phyloP scores from a whole-genome alignment of 2,329 filamentous ascomycete species.

The Epichloe glyceriae region DNA sequence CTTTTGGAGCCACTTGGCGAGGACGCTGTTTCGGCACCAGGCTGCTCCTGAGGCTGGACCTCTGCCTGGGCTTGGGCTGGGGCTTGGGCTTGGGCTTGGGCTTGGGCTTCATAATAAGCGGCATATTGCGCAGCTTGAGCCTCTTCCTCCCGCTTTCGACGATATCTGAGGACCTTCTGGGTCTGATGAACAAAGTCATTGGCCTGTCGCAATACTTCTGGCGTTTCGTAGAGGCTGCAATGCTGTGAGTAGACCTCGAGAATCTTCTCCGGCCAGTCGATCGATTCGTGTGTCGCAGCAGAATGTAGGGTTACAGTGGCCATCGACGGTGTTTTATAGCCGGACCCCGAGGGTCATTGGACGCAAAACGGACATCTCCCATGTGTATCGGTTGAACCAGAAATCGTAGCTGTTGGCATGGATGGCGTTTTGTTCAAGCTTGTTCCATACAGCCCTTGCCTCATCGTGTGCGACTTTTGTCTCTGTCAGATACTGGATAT shows the following conservation, averaged over 20 bases:
- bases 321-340: conserved; percentile 45
- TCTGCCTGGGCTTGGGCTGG: conserved; percentile 1
- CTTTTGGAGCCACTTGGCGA: conserved; percentile 47
- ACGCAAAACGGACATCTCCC: conserved; percentile 62
- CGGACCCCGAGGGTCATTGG: conserved; percentile 32
- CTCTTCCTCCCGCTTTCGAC: conserved; percentile 52
- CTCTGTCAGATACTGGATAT: conserved; percentile 83
- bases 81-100: conserved; percentile 10
- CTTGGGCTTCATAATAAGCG: conserved; percentile 21
- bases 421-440: conserved; percentile 48
- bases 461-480: conserved; percentile 65
- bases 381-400: conserved; percentile 84
- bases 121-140: conserved; percentile 42
- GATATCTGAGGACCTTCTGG: conserved; percentile 47
- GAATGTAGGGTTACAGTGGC: conserved; percentile 68
- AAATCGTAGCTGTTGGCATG: conserved; percentile 77
- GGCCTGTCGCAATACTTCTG: conserved; percentile 59
- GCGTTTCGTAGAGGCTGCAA: conserved; percentile 82
- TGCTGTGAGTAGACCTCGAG: conserved; percentile 63
- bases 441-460: conserved; percentile 66
- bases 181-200: conserved; percentile 61
- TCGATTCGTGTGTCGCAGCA: conserved; percentile 46
- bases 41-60: conserved; percentile 11
- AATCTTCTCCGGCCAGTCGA: conserved; percentile 68
- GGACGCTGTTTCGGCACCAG: conserved; percentile 10